Base-by-base conservation (phyloP, 2,329 filamentous ascomycete genomes). In the Akanthomyces uredinophilus region DNA sequence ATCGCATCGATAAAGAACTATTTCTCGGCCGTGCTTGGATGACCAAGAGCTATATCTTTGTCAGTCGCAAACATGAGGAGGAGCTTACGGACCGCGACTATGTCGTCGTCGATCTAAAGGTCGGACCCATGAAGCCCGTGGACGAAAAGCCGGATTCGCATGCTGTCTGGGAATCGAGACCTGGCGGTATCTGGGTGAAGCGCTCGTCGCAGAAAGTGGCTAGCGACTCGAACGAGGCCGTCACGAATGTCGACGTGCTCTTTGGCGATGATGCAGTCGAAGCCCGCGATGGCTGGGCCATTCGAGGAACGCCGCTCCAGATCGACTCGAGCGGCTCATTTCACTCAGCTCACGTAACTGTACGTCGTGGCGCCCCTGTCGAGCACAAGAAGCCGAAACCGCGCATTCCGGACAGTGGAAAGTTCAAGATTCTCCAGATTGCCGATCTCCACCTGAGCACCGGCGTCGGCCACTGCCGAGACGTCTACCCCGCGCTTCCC, bases 351-450 rank as follows among this genome's bases (percentile, higher is more conserved):
- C 87, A 93, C 64, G 74, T 99, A 61, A 96, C 87, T 29, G 81
- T 97, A 55, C 86, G 91, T 56, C 85, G 90, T 68, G 94, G 95
- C 2, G 79, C 81, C 57, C 84, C 85, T 24, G 78, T 80, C 24
- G 84, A 87, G 66, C 74, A 82, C 41, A 83, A 87, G 69, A 92
- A 88, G 72, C 89, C 90, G 1, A 79, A 86, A 44, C 90, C 89
- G 13, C 86, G 90, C 63, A 91, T 99, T 65, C 84, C 86, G 49
- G 92, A 96, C 65, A 92, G 95, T 72, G 95, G 94, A 35, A 92
- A 89, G 68, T 98, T 98, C 80, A 98, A 98, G 79, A 96, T 99
- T 66, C 87, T 99, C 83, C 95, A 99, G 76, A 81, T 96, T 61
- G 90, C 92, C n/a, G 95, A 99, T 77, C 78, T 98, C 64, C 95